phyloP scores from a whole-genome alignment of 2,329 filamentous ascomycete species.

The Xylaria sp. region DNA sequence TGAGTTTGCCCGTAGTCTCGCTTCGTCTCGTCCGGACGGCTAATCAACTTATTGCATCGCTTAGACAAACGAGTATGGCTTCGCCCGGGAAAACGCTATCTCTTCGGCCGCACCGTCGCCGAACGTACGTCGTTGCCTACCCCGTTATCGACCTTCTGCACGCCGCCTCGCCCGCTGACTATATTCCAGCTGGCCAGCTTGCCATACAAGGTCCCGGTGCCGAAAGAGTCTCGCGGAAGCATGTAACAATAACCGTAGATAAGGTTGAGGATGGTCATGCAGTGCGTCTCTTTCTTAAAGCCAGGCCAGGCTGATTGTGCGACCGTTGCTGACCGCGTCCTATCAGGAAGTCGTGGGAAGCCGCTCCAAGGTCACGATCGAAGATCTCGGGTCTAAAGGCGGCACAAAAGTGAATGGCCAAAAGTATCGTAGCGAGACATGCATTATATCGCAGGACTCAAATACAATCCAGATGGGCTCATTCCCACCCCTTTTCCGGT shows the following conservation, averaged over 20 bases:
- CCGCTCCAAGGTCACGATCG: slow-evolving; percentile 77
- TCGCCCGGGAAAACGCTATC: slow-evolving; percentile 83
- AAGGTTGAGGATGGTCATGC: slow-evolving; percentile 73
- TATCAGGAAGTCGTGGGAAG: slow-evolving; percentile 69
- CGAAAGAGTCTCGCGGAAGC: slow-evolving; percentile 88
- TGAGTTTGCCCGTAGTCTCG: slow-evolving; percentile 43
- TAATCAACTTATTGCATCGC: slow-evolving; percentile 34
- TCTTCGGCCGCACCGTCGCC: slow-evolving; percentile 82
- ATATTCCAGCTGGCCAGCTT: slow-evolving; percentile 67
- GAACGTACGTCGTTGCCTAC: slow-evolving; percentile 61
- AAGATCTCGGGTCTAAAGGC: slow-evolving; percentile 84
- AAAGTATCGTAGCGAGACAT: slow-evolving; percentile 71
- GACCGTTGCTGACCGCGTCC: slow-evolving; percentile 16
- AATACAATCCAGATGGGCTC: slow-evolving; percentile 79
- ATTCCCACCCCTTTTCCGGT: slow-evolving; percentile 73
- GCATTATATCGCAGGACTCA: slow-evolving; percentile 64
- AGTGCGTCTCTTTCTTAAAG: slow-evolving; percentile 57
- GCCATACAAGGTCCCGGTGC: slow-evolving; percentile 70
- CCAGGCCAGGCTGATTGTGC: neutral
- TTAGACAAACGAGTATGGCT: slow-evolving; percentile 82
- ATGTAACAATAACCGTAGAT: slow-evolving; percentile 81
- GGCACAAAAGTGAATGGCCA: slow-evolving; percentile 83
- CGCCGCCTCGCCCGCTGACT: slow-evolving; percentile 18
- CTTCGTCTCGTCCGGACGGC: slow-evolving; percentile 6
- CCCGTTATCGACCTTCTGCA: neutral